Conservation (phyloP, 2,329 filamentous ascomycete genomes). For the Dendrostoma leiphaemia region DNA sequence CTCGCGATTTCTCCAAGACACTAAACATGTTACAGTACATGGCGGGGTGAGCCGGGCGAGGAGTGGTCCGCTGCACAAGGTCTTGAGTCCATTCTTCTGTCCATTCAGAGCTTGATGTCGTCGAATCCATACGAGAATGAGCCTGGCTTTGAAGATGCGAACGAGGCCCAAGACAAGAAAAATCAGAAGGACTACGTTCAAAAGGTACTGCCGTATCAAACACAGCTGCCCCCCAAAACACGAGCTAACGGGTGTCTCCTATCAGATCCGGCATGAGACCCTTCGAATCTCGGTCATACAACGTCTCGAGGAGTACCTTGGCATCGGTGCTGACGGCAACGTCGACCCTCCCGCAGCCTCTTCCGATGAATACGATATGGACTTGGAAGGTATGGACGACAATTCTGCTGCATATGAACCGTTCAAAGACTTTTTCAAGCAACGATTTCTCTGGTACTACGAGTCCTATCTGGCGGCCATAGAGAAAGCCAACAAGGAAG, state of each 20-base stretch:
- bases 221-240: neutral
- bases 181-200: slow-evolving; percentile 72
- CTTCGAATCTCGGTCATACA: slow-evolving; percentile 83
- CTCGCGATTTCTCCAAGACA: slow-evolving; percentile 15
- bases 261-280: slow-evolving; percentile 84
- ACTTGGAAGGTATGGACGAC: slow-evolving; percentile 50
- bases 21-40: slow-evolving; percentile 63
- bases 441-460: slow-evolving; percentile 93
- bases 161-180: slow-evolving; percentile 66
- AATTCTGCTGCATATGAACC: slow-evolving; percentile 67
- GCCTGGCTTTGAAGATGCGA: slow-evolving; percentile 82
- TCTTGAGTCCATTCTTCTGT: slow-evolving; percentile 88
- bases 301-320: slow-evolving; percentile 76
- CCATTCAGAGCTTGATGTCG: slow-evolving; percentile 95
- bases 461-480: slow-evolving; percentile 78
- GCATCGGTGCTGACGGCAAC: slow-evolving; percentile 55
- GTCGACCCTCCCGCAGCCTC: slow-evolving; percentile 30
- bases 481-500: slow-evolving; percentile 60
- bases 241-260: neutral
- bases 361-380: slow-evolving; percentile 43
- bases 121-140: slow-evolving; percentile 94
- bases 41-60: slow-evolving; percentile 85
- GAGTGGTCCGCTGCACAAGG: slow-evolving; percentile 97
- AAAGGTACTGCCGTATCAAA: slow-evolving; percentile 59
- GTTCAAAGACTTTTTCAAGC: slow-evolving; percentile 87